These are phyloP conservation scores for Colletotrichum trifolii DNA, from an alignment of 2,329 filamentous ascomycete species.

Conservation along the genomic window DNA sequence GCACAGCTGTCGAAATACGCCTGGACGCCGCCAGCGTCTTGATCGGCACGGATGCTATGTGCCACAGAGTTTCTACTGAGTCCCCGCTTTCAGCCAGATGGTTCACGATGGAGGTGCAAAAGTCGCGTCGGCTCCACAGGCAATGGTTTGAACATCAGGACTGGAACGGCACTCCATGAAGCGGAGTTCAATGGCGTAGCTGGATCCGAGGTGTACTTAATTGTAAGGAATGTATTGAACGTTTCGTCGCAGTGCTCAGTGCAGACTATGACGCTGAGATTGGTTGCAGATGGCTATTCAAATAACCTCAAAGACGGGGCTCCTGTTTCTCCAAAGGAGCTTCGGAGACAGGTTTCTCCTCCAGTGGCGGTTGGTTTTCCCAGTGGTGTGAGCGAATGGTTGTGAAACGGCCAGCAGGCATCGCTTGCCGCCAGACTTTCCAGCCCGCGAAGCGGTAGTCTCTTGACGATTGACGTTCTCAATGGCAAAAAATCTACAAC, in stretches of 20 bases:
- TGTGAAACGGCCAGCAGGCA: too few relatives aligned
- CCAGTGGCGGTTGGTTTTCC: too few relatives aligned
- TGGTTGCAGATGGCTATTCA: conserved; percentile 20
- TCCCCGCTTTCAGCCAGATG: not conserved
- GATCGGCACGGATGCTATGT: not conserved
- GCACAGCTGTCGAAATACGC: conserved; percentile 81
- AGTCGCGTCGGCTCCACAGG: not conserved
- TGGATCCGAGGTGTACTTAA: conserved; percentile 33
- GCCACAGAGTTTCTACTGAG: not conserved
- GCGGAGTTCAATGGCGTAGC: conserved; percentile 34
- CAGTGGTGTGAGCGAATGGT: too few relatives aligned
- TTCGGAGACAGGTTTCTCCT: too few relatives aligned
- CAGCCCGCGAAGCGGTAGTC: too few relatives aligned
- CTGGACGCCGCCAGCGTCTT: conserved; percentile 58
- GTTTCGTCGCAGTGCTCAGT: conserved; percentile 32
- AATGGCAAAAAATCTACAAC: too few relatives aligned
- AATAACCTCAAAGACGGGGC: too few relatives aligned
- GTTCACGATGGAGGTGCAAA: not conserved
- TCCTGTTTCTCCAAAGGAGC: too few relatives aligned
- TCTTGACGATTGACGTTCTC: too few relatives aligned
- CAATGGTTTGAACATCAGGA: conserved; percentile 16
- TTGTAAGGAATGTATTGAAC: conserved; percentile 33
- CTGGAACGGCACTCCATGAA: conserved; percentile 24
- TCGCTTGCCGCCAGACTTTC: too few relatives aligned
- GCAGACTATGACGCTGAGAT: conserved; percentile 33